Conservation (phyloP, 202 grass and related monocot species). For the Zizania palustris region DNA sequence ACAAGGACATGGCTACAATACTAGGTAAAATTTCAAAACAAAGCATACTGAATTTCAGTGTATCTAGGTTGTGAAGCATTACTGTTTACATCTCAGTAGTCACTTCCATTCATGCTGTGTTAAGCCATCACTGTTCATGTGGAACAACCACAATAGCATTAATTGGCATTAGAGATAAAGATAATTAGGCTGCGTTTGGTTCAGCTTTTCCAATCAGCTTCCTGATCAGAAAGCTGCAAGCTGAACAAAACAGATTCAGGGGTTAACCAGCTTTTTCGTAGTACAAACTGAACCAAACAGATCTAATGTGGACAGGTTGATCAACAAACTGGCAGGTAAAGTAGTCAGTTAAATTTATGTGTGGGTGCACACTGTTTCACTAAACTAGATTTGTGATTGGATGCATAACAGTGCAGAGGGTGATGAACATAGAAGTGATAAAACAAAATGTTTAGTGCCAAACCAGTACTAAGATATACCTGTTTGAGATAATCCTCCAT, state of each 20-base stretch:
- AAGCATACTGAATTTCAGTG: neutral
- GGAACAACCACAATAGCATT: neutral
- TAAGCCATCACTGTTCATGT: neutral
- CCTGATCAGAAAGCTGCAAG: too few relatives aligned
- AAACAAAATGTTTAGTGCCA: neutral
- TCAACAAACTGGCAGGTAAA: too few relatives aligned
- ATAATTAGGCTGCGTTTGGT: too few relatives aligned
- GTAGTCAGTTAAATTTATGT: too few relatives aligned
- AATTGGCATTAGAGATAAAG: neutral
- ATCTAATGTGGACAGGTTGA: too few relatives aligned
- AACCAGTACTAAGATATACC: slow-evolving; percentile 41
- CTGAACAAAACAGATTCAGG: too few relatives aligned
- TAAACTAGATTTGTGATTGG: neutral
- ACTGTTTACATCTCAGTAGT: neutral
- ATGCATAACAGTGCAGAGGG: neutral
- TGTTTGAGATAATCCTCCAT: slow-evolving; percentile 88
- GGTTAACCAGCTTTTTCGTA: too few relatives aligned
- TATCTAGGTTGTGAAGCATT: neutral
- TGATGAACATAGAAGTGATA: slow-evolving; percentile 5
- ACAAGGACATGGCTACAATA: neutral
- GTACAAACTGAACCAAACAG: too few relatives aligned
- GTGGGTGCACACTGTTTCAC: neutral
- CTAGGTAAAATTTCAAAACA: slow-evolving; percentile 1
- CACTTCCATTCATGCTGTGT: neutral
- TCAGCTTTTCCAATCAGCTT: too few relatives aligned